Evolutionary conservation across 257 asterid genomes (phyloP).

Genomic region (Jacaranda mimosifolia): DNA sequence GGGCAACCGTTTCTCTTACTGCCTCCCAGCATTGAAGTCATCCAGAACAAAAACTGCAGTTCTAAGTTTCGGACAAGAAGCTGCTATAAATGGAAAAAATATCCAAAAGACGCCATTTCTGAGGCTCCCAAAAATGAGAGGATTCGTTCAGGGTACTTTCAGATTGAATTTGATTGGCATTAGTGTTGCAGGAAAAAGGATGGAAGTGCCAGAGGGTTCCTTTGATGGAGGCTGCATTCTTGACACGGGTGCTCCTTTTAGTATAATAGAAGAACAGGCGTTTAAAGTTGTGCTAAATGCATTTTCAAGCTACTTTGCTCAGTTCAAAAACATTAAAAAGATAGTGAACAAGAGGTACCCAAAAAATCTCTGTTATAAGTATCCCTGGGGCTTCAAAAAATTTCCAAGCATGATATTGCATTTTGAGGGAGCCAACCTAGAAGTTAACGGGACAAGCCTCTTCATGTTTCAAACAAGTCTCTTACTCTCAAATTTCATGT

Average conservation of each 20-base stretch:
- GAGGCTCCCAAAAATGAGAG: background rate
- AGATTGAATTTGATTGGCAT: conserved; percentile 13
- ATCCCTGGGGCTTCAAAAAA: background rate
- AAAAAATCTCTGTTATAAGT: conserved; percentile 8
- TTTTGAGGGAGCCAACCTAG: conserved; percentile 26
- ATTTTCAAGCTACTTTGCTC: conserved; percentile 7
- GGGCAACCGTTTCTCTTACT: conserved; percentile 21
- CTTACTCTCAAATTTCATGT: background rate
- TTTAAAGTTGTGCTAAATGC: background rate
- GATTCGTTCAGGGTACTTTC: background rate
- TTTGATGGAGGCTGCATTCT: conserved; percentile 16
- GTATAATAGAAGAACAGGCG: conserved; percentile 17
- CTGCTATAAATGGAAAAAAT: background rate
- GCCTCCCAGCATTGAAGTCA: background rate
- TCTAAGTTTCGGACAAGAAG: conserved; percentile 11
- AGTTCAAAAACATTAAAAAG: conserved; percentile 5
- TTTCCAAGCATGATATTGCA: conserved; percentile 21
- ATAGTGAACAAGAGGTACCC: background rate
- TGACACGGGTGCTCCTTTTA: conserved; percentile 23
- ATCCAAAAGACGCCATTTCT: background rate
- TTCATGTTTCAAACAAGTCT: background rate
- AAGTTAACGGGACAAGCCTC: conserved; percentile 8
- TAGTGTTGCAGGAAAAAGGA: conserved; percentile 11
- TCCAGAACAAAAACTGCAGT: background rate
- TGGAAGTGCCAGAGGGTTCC: background rate